A percentile compares a stretch with the other conserved stretches of the same genome.
Evolutionary conservation across 129 eudicot genomes (phyloP).

Genomic region (Oenanthe sinensis): DNA sequence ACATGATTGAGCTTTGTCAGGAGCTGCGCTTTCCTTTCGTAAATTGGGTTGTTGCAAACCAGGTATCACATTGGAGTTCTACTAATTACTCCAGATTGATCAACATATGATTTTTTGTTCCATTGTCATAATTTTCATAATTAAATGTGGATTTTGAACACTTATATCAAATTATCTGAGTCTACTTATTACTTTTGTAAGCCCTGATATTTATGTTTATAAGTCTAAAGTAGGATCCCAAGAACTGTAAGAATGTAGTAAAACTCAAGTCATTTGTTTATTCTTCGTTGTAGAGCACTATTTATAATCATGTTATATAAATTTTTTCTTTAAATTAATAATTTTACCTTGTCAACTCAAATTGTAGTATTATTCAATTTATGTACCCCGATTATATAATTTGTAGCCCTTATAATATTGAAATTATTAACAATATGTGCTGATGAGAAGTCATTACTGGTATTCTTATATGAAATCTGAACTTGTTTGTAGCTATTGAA

Average conservation of each 20-base stretch:
- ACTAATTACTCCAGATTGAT: not conserved
- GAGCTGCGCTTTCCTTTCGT: conserved; percentile 85
- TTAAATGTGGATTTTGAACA: not conserved
- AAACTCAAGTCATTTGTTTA: not conserved
- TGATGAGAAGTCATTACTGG: too few relatives aligned
- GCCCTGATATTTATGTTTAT: not conserved
- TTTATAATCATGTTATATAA: not conserved
- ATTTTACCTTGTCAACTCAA: too few relatives aligned
- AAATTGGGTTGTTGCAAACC: conserved; percentile 68
- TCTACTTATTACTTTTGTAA: not conserved
- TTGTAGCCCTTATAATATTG: not conserved
- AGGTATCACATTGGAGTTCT: conserved; percentile 32
- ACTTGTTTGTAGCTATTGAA: not conserved
- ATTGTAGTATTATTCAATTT: not conserved
- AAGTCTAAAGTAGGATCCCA: not conserved
- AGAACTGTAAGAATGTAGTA: not conserved
- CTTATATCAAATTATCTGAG: not conserved
- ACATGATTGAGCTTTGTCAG: conserved; percentile 83
- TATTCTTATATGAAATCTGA: too few relatives aligned
- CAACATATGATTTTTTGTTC: not conserved
- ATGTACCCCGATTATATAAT: not conserved
- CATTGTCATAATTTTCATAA: not conserved
- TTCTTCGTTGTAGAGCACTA: not conserved
- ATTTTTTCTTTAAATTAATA: too few relatives aligned
- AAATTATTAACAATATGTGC: too few relatives aligned